Base-by-base conservation (phyloP, 192 early-diverging fungal genomes). In the Spizellomyces punctatus region DNA sequence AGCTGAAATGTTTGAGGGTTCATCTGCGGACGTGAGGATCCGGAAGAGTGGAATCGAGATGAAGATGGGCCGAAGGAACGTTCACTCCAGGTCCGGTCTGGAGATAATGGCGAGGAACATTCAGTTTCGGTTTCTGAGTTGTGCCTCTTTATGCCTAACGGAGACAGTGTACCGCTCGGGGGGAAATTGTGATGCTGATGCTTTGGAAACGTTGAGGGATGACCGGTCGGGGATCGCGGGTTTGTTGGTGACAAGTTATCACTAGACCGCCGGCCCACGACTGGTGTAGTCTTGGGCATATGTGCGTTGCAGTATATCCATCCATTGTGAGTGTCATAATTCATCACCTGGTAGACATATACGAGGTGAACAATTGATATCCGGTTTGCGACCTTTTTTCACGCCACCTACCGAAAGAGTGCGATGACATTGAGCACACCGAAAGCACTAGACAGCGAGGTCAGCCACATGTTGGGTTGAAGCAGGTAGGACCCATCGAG, bases 241-340 rank as follows among this genome's bases (percentile, higher is more conserved):
- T n/a, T 12, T n/a, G 14, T 19, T 12, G 50, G 14, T 12, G 50
- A 19, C 17, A 54, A n/a, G 50, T 54, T 54, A n/a, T 54, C 50
- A 19, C 17, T 54, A 4, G 50, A 54, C 17, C 50, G 50, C 4
- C 17, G 12, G 50, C 27, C 27, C 27, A 54, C 17, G 1, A 54
- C 17, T 54, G 50, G 17, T 14, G 12, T n/a, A 14, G 58, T 52
- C 46, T 71, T 60, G 10, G 69, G 69, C 46, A 71, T 27, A 45
- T 71, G 69, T 8, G 46, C 49, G 27, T 6, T 71, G 58, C 69
- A 71, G 59, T 71, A 71, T n/a, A 71, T 48, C 42, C 12, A 62
- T 43, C 69, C 69, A 55, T 71, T 62, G 59, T 62, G 58, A 21
- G 69, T 48, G 5, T 60, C 59, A 55, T 62, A 62, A 45, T 71